Base-by-base conservation (phyloP, 305 asterid species). In the Stenogyne calaminthoides region DNA sequence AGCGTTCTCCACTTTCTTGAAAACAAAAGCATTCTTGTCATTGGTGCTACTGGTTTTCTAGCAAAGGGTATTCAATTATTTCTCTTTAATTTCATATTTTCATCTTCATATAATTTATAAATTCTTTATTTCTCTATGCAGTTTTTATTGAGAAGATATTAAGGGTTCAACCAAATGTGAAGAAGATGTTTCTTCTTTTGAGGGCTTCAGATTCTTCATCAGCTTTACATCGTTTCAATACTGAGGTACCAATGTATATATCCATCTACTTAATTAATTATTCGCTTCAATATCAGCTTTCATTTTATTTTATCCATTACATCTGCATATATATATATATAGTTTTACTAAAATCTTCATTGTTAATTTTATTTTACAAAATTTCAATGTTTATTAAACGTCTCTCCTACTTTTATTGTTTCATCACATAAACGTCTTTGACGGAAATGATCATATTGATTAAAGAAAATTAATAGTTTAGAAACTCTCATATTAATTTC, bases 161-260 rank as follows among this genome's bases (percentile, higher is more conserved):
- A 34, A 84, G 91, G 62, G 83, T 80, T 59, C 86, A 84, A 77
- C 81, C 91, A 54, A 78, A 86, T 8, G 80, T 86, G 78, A 82
- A 77, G 77, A 82, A 77, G 70, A 78, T 86, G 0, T 82, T 77
- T 77, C 89, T 86, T 58, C 83, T 86, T 34, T 19, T 86, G 51
- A 82, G 89, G 65, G 91, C 91, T 63, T 62, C 75, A 18, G 80
- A 77, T 76, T 67, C 76, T 39, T 12, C 29, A 14, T 79, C 88
- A 25, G 88, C 88, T 58, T 29, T 73, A 2, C 79, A 77, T 6
- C 88, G 88, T 10, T 84, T 84, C 81, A 68, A 77, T 14, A 76
- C 70, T 74, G 84, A 84, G 88, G 84, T 81, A 68, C 15, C 4
- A 42, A 9, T 40, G 11, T 42, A n/a, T n/a, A n/a, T n/a, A n/a